A percentile compares a stretch with the other conserved stretches of the same genome.
phyloP scores from a whole-genome alignment of 2,329 filamentous ascomycete genomes.

The Lasiodiplodia sp. region DNA sequence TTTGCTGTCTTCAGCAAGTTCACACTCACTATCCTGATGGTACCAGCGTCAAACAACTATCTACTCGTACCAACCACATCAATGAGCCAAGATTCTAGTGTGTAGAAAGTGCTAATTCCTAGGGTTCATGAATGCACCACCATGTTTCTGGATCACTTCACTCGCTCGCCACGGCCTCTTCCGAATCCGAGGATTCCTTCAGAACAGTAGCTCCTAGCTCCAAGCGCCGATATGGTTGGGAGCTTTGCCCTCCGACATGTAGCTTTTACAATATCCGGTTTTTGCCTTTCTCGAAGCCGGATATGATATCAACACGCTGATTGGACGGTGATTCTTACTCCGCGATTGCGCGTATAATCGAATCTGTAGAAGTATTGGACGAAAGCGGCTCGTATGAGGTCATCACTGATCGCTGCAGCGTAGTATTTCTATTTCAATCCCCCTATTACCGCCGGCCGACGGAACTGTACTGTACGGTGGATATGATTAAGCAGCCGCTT shows the following conservation, averaged over 20 bases:
- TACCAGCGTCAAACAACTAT: not conserved
- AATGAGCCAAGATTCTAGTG: not conserved
- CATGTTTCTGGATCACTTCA: not conserved
- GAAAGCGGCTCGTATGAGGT: not conserved
- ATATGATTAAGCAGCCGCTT: not conserved
- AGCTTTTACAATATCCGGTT: not conserved
- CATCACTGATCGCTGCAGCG: not conserved
- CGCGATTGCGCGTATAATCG: not conserved
- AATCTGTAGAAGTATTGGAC: not conserved
- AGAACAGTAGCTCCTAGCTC: not conserved
- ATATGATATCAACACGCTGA: not conserved
- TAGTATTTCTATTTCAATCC: not conserved
- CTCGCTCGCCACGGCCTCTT: not conserved
- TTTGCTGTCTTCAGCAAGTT: not conserved
- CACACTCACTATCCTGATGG: not conserved
- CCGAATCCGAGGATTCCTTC: not conserved
- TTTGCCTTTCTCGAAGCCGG: not conserved
- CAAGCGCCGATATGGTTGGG: not conserved
- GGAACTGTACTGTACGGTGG: not conserved
- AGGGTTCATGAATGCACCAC: not conserved
- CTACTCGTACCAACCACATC: not conserved
- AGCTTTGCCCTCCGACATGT: not conserved
- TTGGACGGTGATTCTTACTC: not conserved
- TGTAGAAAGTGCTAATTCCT: not conserved
- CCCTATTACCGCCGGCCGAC: not conserved